Conservation (phyloP, 2,329 filamentous ascomycete species). For the Thelonectria olida region DNA sequence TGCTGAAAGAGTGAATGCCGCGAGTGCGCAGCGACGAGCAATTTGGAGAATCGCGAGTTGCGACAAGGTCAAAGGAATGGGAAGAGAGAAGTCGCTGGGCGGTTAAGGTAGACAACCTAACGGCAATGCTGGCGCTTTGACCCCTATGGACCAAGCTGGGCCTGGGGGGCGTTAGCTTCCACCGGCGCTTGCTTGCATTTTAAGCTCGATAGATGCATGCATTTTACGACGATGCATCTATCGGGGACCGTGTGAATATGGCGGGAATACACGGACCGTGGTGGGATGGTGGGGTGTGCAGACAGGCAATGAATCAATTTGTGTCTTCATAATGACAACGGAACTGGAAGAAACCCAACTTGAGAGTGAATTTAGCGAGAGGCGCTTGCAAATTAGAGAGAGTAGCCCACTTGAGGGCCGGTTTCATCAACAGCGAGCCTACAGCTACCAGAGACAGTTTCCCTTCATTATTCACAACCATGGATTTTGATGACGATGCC, state of each 20-base stretch:
- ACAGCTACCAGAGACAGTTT: neutral
- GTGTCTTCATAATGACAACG: neutral
- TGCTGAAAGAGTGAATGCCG: constrained; percentile 29
- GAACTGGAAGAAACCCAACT: neutral
- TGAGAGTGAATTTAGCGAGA: neutral
- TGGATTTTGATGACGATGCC: constrained; percentile 73
- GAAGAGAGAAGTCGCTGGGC: constrained; percentile 2
- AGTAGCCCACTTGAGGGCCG: neutral
- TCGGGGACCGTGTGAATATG: constrained; percentile 32
- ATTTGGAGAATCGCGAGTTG: constrained; percentile 22
- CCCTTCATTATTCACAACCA: constrained; percentile 42
- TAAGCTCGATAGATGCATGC: constrained; percentile 38
- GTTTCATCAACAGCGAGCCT: neutral
- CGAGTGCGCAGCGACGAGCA: constrained; percentile 9
- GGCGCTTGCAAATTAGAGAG: neutral
- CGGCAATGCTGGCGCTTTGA: constrained; percentile 18
- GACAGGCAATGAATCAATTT: constrained; percentile 2
- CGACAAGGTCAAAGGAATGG: constrained; percentile 16
- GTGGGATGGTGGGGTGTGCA: constrained; percentile 10
- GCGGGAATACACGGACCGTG: constrained; percentile 11
- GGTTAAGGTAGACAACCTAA: constrained; percentile 5
- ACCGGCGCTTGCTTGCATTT: too few relatives aligned
- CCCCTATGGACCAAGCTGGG: constrained; percentile 23
- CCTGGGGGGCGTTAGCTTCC: constrained; percentile 22
- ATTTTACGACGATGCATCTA: constrained; percentile 25